Evolutionary conservation across 805 yeast genomes (phyloP), one percentile per base, ranked within the genome.

Genomic region (Ogataea nakhonphanomensis): DNA sequence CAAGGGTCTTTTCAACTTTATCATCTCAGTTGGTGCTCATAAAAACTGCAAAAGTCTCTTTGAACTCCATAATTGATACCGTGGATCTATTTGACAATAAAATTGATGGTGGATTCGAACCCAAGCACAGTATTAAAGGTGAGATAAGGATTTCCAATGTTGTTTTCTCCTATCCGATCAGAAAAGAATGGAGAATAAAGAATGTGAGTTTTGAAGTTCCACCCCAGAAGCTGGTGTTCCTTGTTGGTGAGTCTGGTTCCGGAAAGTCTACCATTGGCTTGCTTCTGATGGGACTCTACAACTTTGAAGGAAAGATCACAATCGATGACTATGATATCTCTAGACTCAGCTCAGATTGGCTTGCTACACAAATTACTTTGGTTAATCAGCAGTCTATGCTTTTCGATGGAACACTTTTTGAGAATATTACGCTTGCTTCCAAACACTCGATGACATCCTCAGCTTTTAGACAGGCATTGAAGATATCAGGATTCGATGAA

Each of bases 161-260:
- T 5, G 58, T 63, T 4, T 90, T 88, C 55, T 53, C 69, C 0
- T 91, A 89, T 54, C 79, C 84, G 1, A 61, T 79, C 1, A 70
- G 91, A 48, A 65, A 65, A 1, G 59, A 61, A 1, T 61, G 63
- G 2, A 78, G 77, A 0, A 56, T 93, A 11, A 59, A 70, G 0
- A 51, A 72, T 34, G 65, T 83, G 1, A 54, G 59, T n/a, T 41
- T 84, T 20, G 49, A 50, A 1, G 64, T 89, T 25, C 59, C 66
- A 1, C 59, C 74, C 0, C 70, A 74, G 1, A 49, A 63, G 24
- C 55, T 75, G 6, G 77, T 81, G 1, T 91, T 77, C 51, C 61
- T 93, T 4, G 75, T 93, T 30, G 99, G 99, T 1, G 70, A 73
- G 45, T 89, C 97, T 0, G 99, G 99, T 0, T 81, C 90, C 0